Base-by-base conservation (phyloP, 345 rosid species). In the Murraya koenigii region DNA sequence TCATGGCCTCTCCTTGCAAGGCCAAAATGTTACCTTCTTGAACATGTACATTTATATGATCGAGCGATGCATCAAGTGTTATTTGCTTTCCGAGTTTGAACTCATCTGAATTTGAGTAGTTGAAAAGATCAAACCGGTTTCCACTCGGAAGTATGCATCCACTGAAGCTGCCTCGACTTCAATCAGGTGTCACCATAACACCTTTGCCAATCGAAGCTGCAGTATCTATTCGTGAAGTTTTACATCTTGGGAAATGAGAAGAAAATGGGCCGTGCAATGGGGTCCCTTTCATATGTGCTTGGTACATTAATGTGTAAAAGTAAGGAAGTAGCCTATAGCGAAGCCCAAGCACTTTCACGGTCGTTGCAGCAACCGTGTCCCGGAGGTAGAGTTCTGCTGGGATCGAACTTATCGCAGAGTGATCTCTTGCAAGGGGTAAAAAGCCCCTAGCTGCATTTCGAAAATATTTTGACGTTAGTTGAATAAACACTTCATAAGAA, bases 281-380 rank as follows among this genome's bases (percentile, higher is more conserved):
- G 68, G 14, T 64, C 22, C 68, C 68, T 33, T 64, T 33, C 2
- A 6, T 64, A 32, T 77, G 84, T 38, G 90, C 87, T 71, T 82
- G 85, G 25, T 67, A 80, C 88, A 85, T 84, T 54, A 84, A 20
- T 8, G 68, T 64, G 38, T 64, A 64, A n/a, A 64, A 64, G 25
- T 64, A 64, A 6, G 68, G 68, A 25, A 64, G 68, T 3, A 64
- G 68, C 39, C 23, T 20, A n/a, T 64, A 64, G n/a, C 68, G 68
- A 7, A 64, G 68, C 23, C 68, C 68, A 1, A 64, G 68, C n/a
- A 64, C 68, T 64, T 64, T 64, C 68, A 41, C 33, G 20, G 68
- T 41, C 19, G 68, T 1, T 32, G 41, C 44, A 19, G 68, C 68
- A 64, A 64, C 68, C 3, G 68, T 6, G 33, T 64, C 68, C 68